Percentiles rank a stretch among this genome's conserved stretches.
Evolutionary conservation across 2,329 filamentous ascomycete genomes (phyloP).

Genomic region (Monilinia aucupariae): DNA sequence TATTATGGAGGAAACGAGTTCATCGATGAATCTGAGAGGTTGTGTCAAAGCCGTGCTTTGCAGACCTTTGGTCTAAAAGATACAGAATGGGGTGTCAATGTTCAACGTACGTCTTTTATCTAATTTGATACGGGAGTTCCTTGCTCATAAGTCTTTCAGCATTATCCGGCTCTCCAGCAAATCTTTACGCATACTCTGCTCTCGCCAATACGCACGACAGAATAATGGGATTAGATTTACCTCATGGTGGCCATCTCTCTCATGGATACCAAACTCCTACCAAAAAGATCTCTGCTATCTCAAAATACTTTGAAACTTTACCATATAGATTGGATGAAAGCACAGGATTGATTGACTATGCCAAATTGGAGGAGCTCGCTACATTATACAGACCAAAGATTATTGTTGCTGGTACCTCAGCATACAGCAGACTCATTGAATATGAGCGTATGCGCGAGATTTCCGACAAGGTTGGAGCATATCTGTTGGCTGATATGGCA

Average conservation of each 20-base stretch:
- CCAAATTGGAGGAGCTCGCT: slow-evolving; percentile 80
- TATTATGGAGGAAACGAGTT: slow-evolving; percentile 98
- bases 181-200: slow-evolving; percentile 83
- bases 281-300: slow-evolving; percentile 95
- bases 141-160: slow-evolving; percentile 29
- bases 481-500: slow-evolving; percentile 92
- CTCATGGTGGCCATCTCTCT: slow-evolving; percentile 90
- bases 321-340: slow-evolving; percentile 88
- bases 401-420: slow-evolving; percentile 89
- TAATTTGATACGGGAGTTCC: neutral
- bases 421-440: slow-evolving; percentile 93
- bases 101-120: slow-evolving; percentile 61
- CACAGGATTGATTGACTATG: slow-evolving; percentile 93
- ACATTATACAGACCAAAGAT: slow-evolving; percentile 90
- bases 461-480: slow-evolving; percentile 84
- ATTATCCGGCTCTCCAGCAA: slow-evolving; percentile 56
- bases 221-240: slow-evolving; percentile 93
- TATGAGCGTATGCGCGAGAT: slow-evolving; percentile 89
- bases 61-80: slow-evolving; percentile 79
- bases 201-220: slow-evolving; percentile 89
- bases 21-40: slow-evolving; percentile 82
- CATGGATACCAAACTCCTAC: slow-evolving; percentile 96
- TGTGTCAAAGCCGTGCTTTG: slow-evolving; percentile 86
- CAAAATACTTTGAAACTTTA: slow-evolving; percentile 97
- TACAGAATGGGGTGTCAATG: slow-evolving; percentile 94